Conservation (phyloP, 2,329 filamentous ascomycete species). For the Blumeria hordei region DNA sequence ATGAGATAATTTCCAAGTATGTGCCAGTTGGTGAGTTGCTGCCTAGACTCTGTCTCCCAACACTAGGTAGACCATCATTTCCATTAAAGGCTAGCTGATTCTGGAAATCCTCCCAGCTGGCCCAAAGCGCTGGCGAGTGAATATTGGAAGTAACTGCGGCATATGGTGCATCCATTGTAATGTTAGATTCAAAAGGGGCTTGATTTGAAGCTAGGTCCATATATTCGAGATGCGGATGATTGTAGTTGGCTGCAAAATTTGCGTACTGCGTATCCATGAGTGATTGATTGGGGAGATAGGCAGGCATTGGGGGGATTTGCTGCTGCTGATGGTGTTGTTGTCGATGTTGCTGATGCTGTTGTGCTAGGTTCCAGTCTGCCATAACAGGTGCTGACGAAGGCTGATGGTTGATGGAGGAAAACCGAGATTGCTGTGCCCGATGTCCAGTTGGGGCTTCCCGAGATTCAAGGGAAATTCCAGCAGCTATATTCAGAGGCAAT, state of each 20-base stretch:
- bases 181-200: slow-evolving; percentile 31
- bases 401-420: slow-evolving; percentile 20
- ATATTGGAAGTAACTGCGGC: slow-evolving; percentile 30
- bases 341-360: slow-evolving; percentile 1
- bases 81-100: slow-evolving; percentile 32
- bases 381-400: slow-evolving; percentile 22
- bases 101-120: slow-evolving; percentile 64
- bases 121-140: slow-evolving; percentile 32
- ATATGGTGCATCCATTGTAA: slow-evolving; percentile 40
- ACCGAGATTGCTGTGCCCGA: slow-evolving; percentile 20
- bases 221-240: slow-evolving; percentile 15
- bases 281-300: slow-evolving; percentile 14
- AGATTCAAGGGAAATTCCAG: slow-evolving; percentile 12
- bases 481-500: slow-evolving; percentile 15
- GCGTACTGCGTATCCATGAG: slow-evolving; percentile 15
- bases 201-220: slow-evolving; percentile 27
- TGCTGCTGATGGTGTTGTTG: slow-evolving; percentile 3
- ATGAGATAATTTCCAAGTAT: slow-evolving; percentile 65
- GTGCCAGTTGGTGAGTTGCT: slow-evolving; percentile 53
- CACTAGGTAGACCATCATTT: slow-evolving; percentile 22
- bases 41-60: slow-evolving; percentile 23
- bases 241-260: slow-evolving; percentile 12
- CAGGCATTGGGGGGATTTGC: slow-evolving; percentile 14
- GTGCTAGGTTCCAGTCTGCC: slow-evolving; percentile 33
- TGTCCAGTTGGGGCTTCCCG: slow-evolving; percentile 13